A percentile compares a stretch with the other conserved stretches of the same genome.
These are phyloP conservation scores for Lumnitzera littorea DNA, from an alignment of 345 rosid species.

Conservation along the genomic window DNA sequence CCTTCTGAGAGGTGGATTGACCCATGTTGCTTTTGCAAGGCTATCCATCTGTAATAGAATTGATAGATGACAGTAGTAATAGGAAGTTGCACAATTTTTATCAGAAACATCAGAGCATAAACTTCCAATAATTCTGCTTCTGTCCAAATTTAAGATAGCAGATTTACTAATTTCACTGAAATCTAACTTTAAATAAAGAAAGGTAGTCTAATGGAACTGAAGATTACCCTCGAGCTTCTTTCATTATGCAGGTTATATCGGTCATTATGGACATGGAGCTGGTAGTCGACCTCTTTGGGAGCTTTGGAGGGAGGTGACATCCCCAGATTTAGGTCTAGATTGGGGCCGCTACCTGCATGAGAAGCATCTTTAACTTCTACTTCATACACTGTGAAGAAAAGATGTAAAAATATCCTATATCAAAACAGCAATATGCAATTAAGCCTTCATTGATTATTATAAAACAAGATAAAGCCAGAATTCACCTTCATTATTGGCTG, in stretches of 20 bases:
- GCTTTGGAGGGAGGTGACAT: constrained; percentile 51
- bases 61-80: too few species aligned
- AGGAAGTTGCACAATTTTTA: too few species aligned
- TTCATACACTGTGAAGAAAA: too few species aligned
- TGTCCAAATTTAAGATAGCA: too few species aligned
- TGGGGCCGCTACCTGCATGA: constrained; percentile 29
- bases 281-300: not conserved
- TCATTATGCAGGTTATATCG: constrained; percentile 15
- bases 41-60: too few species aligned
- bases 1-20: not conserved
- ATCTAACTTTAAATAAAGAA: too few species aligned
- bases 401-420: not conserved
- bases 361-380: not conserved
- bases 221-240: constrained; percentile 8
- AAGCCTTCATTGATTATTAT: too few species aligned
- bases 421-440: not conserved
- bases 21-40: not conserved
- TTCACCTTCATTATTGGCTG: constrained; percentile 46
- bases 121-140: too few species aligned
- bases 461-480: not conserved
- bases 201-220: too few species aligned
- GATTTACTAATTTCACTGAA: too few species aligned
- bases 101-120: too few species aligned
- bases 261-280: too few species aligned
- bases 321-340: constrained; percentile 80